Percentiles rank a stretch among this genome's conserved stretches.
These are phyloP conservation scores for Circinella umbellata DNA, from an alignment of 371 early-diverging fungal species.

Conservation along the genomic window DNA sequence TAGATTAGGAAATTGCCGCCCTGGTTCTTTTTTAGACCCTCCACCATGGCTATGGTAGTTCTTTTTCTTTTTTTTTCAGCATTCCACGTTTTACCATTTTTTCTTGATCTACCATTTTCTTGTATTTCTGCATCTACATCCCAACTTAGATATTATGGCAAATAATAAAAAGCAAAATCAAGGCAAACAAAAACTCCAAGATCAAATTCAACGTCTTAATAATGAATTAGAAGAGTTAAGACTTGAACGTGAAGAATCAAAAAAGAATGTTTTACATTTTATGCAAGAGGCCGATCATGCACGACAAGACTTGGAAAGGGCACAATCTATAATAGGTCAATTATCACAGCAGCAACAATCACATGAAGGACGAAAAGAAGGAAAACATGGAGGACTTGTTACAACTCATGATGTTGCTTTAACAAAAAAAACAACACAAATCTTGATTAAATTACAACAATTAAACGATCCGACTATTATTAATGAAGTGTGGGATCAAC, in stretches of 20 bases:
- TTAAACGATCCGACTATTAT: not conserved
- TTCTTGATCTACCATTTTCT: too few relatives aligned
- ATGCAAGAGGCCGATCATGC: constrained; percentile 41
- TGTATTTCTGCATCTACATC: too few relatives aligned
- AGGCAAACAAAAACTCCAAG: constrained; percentile 27
- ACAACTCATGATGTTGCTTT: not conserved
- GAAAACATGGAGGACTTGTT: not conserved
- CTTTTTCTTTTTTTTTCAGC: too few relatives aligned
- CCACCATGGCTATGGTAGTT: too few relatives aligned
- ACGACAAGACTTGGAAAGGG: constrained; percentile 29
- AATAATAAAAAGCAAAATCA: constrained; percentile 7
- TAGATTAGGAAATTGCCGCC: too few relatives aligned
- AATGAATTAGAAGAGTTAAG: constrained; percentile 47
- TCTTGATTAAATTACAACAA: not conserved
- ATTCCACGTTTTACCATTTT: too few relatives aligned
- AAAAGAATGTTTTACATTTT: constrained; percentile 46
- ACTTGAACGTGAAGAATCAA: constrained; percentile 43
- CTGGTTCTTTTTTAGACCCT: too few relatives aligned
- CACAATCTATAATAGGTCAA: constrained; percentile 26
- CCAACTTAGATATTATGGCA: not conserved
- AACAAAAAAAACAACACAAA: not conserved
- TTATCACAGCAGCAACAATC: constrained; percentile 12
- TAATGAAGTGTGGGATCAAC: not conserved
- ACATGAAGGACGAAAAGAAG: not conserved
- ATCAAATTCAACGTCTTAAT: constrained; percentile 29